These are phyloP conservation scores for Oryza meridionalis DNA, from an alignment of 176 grass and related monocot genomes.

Conservation along the genomic window DNA sequence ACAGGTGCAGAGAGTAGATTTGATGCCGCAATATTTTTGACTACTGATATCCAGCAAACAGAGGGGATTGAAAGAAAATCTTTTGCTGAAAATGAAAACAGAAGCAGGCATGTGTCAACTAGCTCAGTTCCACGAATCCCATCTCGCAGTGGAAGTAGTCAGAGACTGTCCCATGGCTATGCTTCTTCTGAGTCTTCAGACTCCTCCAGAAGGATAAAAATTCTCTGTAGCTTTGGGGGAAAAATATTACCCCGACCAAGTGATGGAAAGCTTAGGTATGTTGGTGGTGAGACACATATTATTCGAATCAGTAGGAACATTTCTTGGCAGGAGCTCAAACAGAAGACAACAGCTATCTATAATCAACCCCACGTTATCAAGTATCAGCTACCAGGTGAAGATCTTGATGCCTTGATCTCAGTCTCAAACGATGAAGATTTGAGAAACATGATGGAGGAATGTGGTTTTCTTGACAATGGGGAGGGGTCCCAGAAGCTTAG, in stretches of 20 bases:
- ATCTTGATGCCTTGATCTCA: constrained; percentile 88
- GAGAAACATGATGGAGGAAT: constrained; percentile 95
- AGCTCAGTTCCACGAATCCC: constrained; percentile 49
- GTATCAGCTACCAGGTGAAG: constrained; percentile 91
- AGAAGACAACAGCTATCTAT: constrained; percentile 72
- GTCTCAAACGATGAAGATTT: constrained; percentile 88
- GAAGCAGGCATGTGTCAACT: constrained; percentile 59
- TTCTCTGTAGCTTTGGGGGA: constrained; percentile 92
- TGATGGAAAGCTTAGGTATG: constrained; percentile 94
- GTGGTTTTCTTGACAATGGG: constrained; percentile 62
- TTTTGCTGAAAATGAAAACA: constrained; percentile 60
- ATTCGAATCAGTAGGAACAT: constrained; percentile 72
- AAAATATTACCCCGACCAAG: constrained; percentile 93
- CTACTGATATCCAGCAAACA: constrained; percentile 39
- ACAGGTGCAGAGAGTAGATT: constrained; percentile 54
- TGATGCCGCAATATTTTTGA: constrained; percentile 53
- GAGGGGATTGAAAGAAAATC: constrained; percentile 54
- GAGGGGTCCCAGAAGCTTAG: constrained; percentile 87
- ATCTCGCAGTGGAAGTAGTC: constrained; percentile 58
- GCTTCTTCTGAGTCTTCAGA: constrained; percentile 78
- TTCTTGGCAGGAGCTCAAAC: constrained; percentile 84
- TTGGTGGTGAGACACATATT: constrained; percentile 94
- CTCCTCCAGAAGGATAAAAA: constrained; percentile 69
- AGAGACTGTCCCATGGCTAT: constrained; percentile 51
- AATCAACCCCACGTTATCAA: constrained; percentile 79